Percentiles rank a stretch among this genome's conserved stretches.
Evolutionary conservation across 1,284 basidiomycete species (phyloP).

Genomic region (Blastosporella zonata): DNA sequence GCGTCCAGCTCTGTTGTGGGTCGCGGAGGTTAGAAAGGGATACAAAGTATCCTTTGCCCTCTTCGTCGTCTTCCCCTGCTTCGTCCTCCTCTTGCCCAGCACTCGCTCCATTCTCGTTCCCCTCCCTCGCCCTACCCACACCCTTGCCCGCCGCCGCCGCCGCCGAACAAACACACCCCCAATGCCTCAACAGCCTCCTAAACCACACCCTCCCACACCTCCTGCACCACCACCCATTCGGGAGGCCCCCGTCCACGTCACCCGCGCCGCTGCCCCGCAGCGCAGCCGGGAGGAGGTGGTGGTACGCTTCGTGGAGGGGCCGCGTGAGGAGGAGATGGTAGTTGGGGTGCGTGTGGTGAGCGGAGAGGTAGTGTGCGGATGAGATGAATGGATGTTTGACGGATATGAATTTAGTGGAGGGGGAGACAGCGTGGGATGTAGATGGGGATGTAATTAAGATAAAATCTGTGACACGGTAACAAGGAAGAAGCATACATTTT

Average conservation of each 20-base stretch:
- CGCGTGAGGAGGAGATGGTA: background rate
- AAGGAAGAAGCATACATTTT: conserved; percentile 15
- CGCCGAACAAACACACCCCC: conserved; percentile 29
- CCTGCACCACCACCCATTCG: conserved; percentile 40
- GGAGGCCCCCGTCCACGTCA: conserved; percentile 29
- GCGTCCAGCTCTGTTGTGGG: conserved; percentile 29
- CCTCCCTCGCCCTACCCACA: background rate
- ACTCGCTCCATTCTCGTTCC: too few relatives aligned
- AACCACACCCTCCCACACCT: conserved; percentile 42
- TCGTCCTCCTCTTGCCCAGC: background rate
- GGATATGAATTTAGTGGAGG: background rate
- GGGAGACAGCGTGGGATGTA: background rate
- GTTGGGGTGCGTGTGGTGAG: conserved; percentile 7
- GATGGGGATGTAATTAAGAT: background rate
- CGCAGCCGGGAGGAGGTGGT: conserved; percentile 14
- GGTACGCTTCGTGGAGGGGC: conserved; percentile 1
- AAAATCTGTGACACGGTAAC: background rate
- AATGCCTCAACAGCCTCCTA: conserved; percentile 36
- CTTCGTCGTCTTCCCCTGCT: background rate
- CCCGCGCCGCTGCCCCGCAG: conserved; percentile 18
- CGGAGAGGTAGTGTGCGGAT: background rate
- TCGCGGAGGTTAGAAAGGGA: conserved; percentile 30
- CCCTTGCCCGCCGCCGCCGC: conserved; percentile 24
- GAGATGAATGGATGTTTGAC: background rate
- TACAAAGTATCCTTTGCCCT: conserved; percentile 7